A percentile compares a stretch with the other conserved stretches of the same genome.
Evolutionary conservation across 176 grass and related monocot species (phyloP).

Genomic region (Oryza rufipogon): DNA sequence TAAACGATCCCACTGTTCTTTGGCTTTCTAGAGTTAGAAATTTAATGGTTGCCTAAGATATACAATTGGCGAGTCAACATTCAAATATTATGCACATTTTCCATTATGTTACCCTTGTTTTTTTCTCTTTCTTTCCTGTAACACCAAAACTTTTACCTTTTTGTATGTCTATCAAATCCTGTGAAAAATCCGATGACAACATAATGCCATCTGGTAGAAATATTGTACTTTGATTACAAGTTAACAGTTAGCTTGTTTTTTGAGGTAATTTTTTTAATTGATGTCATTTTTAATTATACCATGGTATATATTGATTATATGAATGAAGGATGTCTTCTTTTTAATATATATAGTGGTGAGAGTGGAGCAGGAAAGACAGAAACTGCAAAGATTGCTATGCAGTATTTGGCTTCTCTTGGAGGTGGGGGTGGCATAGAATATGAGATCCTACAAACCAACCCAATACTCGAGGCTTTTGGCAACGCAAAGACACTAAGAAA

Average conservation of each 20-base stretch:
- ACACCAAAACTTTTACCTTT: not conserved
- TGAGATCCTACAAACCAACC: constrained; percentile 97
- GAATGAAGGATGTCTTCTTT: constrained; percentile 34
- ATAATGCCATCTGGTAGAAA: constrained; percentile 5
- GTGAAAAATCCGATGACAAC: not conserved
- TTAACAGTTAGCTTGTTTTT: constrained; percentile 15
- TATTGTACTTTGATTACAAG: constrained; percentile 1
- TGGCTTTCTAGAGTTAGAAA: constrained; percentile 24
- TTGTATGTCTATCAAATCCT: not conserved
- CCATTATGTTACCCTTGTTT: not conserved
- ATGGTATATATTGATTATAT: not conserved
- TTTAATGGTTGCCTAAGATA: constrained; percentile 19
- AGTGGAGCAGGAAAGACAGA: constrained; percentile 99
- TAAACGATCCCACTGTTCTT: not conserved
- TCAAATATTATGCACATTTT: constrained; percentile 15
- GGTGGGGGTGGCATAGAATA: constrained; percentile 97
- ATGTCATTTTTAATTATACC: constrained; percentile 2
- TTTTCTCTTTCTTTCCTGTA: not conserved
- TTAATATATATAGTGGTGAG: constrained; percentile 78
- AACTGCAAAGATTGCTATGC: constrained; percentile 99
- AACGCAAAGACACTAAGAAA: constrained; percentile 98
- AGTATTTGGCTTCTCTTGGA: constrained; percentile 95
- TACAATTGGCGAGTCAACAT: not conserved
- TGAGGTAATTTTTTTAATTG: constrained; percentile 11
- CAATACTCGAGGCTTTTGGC: constrained; percentile 99